Conservation (phyloP, 2,329 filamentous ascomycete species). For the Diaporthe helianthi region DNA sequence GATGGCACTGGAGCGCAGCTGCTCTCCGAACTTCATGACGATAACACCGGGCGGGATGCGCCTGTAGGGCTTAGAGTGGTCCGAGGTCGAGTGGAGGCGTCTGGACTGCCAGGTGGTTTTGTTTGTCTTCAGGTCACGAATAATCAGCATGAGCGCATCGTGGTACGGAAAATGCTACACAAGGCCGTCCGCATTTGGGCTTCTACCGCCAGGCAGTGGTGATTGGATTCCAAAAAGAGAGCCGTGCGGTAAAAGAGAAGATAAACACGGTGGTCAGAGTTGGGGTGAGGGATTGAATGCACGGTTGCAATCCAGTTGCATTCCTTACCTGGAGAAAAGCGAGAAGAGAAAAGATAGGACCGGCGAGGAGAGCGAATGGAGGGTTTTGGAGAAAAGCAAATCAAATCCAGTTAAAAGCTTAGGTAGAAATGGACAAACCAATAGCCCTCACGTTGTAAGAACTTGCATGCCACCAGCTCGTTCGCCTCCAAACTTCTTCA, state of each 20-base stretch:
- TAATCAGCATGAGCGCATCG: slow-evolving; percentile 55
- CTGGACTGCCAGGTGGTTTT: slow-evolving; percentile 50
- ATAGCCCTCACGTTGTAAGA: neutral
- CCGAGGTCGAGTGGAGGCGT: slow-evolving; percentile 37
- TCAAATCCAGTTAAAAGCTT: neutral
- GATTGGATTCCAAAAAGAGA: neutral
- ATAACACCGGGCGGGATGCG: slow-evolving; percentile 54
- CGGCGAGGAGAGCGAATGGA: too few species aligned
- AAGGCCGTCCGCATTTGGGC: neutral
- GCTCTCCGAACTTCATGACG: slow-evolving; percentile 90
- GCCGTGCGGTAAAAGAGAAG: neutral
- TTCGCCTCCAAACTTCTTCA: neutral
- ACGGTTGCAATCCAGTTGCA: neutral
- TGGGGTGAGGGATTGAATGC: neutral
- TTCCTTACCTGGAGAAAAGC: slow-evolving; percentile 5
- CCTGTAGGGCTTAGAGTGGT: slow-evolving; percentile 46
- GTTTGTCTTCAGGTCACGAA: slow-evolving; percentile 56
- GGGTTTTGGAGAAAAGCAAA: neutral
- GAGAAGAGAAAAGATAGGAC: neutral
- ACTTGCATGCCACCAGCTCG: neutral
- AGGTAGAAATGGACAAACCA: neutral
- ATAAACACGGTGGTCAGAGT: neutral
- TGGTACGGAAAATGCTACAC: neutral
- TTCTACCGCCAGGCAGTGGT: neutral
- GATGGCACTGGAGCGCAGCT: slow-evolving; percentile 93